These are phyloP conservation scores for Zea mays DNA, from an alignment of 176 grass and related monocot species.

Conservation along the genomic window Zm-B73-REFERENCE-NAM-5.0 NC_050102.1:7553001-7553500, in stretches of 20 bases:
- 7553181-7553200: constrained; percentile 29
- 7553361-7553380: constrained; percentile 80
- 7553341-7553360: constrained; percentile 79
- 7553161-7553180: constrained; percentile 33
- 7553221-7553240: constrained; percentile 68
- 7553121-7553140: constrained; percentile 26
- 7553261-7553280: constrained; percentile 66
- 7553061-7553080: constrained; percentile 70
- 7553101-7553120: constrained; percentile 35
- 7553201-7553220: constrained; percentile 52
- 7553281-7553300: constrained; percentile 77
- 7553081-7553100: constrained; percentile 47
- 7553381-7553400: constrained; percentile 43
- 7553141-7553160: constrained; percentile 12
- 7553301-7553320: constrained; percentile 69
- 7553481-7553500: not conserved
- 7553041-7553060: constrained; percentile 57
- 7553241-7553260: constrained; percentile 80
- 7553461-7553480: constrained; percentile 1
- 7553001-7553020: constrained; percentile 71
- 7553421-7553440: not conserved
- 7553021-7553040: constrained; percentile 62
- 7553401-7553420: constrained; percentile 32
- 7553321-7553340: constrained; percentile 78
- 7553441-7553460: constrained; percentile 14